Evolutionary conservation across 495 filamentous ascomycete species (phyloP).

Genomic region (Daldinia concentrica): DNA sequence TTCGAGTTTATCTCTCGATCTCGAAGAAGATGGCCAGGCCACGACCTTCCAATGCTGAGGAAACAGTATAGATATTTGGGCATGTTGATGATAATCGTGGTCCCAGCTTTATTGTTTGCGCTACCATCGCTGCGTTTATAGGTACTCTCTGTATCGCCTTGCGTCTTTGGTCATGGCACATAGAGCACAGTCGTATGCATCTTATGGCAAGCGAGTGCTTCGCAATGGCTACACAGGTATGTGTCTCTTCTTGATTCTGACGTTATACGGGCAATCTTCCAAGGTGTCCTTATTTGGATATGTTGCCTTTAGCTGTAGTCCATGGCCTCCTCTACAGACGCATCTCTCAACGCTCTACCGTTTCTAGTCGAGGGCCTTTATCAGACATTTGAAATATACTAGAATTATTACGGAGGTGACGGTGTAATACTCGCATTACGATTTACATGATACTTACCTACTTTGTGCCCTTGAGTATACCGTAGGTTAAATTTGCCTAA

Average conservation of each 20-base stretch:
- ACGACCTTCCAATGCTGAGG: background rate
- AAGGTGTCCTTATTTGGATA: background rate
- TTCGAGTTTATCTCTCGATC: background rate
- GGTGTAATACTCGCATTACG: background rate
- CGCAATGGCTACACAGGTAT: background rate
- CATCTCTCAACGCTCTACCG: background rate
- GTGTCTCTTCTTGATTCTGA: background rate
- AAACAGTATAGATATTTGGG: background rate
- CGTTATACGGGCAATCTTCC: background rate
- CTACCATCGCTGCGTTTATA: background rate
- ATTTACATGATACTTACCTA: background rate
- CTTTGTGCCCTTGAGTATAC: too few species aligned
- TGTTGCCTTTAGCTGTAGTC: background rate
- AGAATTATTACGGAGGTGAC: background rate
- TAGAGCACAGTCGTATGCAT: background rate
- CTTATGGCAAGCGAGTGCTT: background rate
- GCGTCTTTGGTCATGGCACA: background rate
- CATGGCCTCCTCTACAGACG: background rate
- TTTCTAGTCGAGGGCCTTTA: background rate
- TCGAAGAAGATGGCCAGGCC: background rate
- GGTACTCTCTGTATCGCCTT: background rate
- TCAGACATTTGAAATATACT: background rate
- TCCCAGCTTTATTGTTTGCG: background rate
- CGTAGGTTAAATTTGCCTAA: too few species aligned
- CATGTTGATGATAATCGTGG: background rate